Evolutionary conservation across 805 yeast species (phyloP).

Genomic region (Candida michaelii): DNA sequence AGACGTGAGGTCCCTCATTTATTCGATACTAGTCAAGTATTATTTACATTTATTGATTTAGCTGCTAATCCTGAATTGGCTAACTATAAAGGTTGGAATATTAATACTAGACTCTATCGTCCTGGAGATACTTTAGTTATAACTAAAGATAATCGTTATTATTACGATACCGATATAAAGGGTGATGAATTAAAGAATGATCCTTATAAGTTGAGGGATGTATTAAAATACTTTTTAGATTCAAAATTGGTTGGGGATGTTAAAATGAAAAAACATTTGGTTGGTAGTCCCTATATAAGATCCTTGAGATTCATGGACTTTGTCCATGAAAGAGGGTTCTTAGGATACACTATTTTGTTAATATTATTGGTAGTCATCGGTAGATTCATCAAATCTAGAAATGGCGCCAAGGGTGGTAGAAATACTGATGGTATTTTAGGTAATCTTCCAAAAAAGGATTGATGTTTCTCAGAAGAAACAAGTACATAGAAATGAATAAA

Average conservation of each 20-base stretch:
- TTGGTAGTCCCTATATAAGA: slow-evolving; percentile 44
- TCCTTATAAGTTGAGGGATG: slow-evolving; percentile 32
- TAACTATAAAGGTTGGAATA: slow-evolving; percentile 35
- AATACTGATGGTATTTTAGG: slow-evolving; percentile 22
- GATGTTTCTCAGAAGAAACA: too few relatives aligned
- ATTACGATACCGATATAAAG: slow-evolving; percentile 30
- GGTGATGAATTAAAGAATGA: slow-evolving; percentile 39
- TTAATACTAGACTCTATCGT: slow-evolving; percentile 29
- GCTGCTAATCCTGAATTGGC: slow-evolving; percentile 32
- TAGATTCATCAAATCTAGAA: not conserved
- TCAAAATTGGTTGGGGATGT: slow-evolving; percentile 19
- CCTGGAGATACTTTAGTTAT: slow-evolving; percentile 61
- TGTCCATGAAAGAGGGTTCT: slow-evolving; percentile 44
- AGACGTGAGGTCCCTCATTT: slow-evolving; percentile 50
- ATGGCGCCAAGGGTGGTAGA: not conserved
- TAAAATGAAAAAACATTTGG: slow-evolving; percentile 27
- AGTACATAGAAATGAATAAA: not conserved
- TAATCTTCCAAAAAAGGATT: slow-evolving; percentile 21
- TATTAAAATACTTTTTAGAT: slow-evolving; percentile 40
- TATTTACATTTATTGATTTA: slow-evolving; percentile 54
- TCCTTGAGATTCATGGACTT: slow-evolving; percentile 41
- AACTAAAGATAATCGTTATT: slow-evolving; percentile 39
- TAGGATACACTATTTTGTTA: slow-evolving; percentile 33
- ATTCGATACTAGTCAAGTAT: slow-evolving; percentile 41
- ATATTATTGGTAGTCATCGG: not conserved